Evolutionary conservation across 257 asterid species (phyloP).

Genomic region (Primulina tabacum): DNA sequence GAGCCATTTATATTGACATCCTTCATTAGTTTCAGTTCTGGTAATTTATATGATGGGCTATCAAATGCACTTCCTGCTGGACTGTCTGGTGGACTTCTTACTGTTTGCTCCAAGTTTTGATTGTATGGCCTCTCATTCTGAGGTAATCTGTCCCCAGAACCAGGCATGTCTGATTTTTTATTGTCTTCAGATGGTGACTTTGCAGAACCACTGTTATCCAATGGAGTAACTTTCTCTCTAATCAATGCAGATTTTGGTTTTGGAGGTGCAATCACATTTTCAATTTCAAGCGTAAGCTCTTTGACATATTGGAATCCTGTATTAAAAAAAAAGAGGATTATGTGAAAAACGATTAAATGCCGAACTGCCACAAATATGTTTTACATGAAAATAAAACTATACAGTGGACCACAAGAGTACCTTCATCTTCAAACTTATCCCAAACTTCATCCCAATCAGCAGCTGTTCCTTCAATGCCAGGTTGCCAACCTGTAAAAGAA

Average conservation of each 20-base stretch:
- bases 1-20: conserved; percentile 60
- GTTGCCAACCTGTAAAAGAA: conserved; percentile 80
- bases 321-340: conserved; percentile 7
- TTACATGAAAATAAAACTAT: not conserved
- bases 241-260: conserved; percentile 60
- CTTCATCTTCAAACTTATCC: conserved; percentile 96
- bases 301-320: conserved; percentile 74
- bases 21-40: conserved; percentile 42
- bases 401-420: conserved; percentile 33
- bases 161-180: conserved; percentile 42
- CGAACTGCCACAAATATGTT: not conserved
- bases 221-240: conserved; percentile 51
- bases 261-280: conserved; percentile 80
- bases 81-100: conserved; percentile 65
- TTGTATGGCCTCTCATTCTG: conserved; percentile 42
- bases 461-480: conserved; percentile 81
- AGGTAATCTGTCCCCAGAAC: conserved; percentile 31
- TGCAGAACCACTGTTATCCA: conserved; percentile 30
- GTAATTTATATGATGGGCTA: conserved; percentile 58
- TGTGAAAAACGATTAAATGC: conserved; percentile 8
- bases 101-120: conserved; percentile 40
- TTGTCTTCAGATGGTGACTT: conserved; percentile 50
- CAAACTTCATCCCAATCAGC: conserved; percentile 99
- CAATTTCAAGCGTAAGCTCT: conserved; percentile 89
- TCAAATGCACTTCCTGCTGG: conserved; percentile 55